Conservation (phyloP, 164 flowering plant genomes). For the Umbilicus rupestris region DNA sequence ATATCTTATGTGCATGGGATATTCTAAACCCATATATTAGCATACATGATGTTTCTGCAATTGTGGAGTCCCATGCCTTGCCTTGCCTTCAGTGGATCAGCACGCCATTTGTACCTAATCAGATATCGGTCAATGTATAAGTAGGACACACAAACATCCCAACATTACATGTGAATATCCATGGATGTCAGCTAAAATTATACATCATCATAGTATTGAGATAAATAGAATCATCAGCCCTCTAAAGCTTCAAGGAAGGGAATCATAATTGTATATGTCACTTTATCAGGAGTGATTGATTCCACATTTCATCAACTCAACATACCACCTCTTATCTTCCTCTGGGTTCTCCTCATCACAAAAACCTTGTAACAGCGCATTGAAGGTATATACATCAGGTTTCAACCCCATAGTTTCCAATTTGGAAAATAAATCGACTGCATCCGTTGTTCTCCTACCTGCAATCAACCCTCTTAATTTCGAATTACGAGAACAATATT, state of each 20-base stretch:
- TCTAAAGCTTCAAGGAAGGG: background rate
- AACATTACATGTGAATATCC: no score
- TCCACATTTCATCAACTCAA: background rate
- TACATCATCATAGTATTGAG: no score
- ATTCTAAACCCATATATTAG: no score
- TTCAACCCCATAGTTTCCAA: slow-evolving; percentile 19
- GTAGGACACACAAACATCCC: no score
- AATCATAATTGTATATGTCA: background rate
- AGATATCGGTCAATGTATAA: no score
- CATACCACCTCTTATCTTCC: slow-evolving; percentile 8
- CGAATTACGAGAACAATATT: slow-evolving; percentile 20
- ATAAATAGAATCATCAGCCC: no score
- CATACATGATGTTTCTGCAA: no score
- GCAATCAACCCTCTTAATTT: slow-evolving; percentile 26
- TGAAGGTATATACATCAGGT: slow-evolving; percentile 17
- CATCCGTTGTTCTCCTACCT: slow-evolving; percentile 20
- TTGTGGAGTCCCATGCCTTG: background rate
- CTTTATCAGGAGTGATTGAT: slow-evolving; percentile 5
- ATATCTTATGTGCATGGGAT: no score
- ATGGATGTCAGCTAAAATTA: no score
- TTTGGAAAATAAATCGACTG: slow-evolving; percentile 21
- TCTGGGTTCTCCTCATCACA: slow-evolving; percentile 4
- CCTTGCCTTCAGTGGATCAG: background rate
- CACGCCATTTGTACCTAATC: background rate
- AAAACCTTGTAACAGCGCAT: slow-evolving; percentile 7